Percentiles rank a stretch among this genome's conserved stretches.
phyloP scores from a whole-genome alignment of 495 filamentous ascomycete genomes.

The Astrocystis sublimbata region DNA sequence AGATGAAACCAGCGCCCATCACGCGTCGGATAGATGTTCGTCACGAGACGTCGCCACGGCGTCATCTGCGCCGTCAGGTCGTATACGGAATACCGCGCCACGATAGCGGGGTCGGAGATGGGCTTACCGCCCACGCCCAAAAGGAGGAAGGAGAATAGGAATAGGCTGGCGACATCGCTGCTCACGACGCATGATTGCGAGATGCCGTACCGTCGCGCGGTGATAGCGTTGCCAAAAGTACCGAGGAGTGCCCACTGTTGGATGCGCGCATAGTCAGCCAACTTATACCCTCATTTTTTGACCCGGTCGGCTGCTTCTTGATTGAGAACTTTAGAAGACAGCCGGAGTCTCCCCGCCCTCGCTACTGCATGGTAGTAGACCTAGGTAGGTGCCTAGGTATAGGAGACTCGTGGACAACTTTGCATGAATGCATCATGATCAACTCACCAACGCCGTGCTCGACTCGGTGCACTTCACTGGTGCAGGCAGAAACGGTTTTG shows the following conservation, averaged over 20 bases:
- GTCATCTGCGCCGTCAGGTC: constrained; percentile 28
- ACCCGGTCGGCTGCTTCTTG: too few species aligned
- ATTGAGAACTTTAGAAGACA: too few species aligned
- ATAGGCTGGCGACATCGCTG: constrained; percentile 35
- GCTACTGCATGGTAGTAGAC: neutral
- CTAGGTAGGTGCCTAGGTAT: too few species aligned
- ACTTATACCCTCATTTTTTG: neutral
- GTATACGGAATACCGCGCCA: constrained; percentile 24
- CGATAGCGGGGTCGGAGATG: constrained; percentile 22
- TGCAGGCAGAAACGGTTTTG: constrained; percentile 27
- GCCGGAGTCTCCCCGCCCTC: too few species aligned
- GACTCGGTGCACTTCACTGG: constrained; percentile 33
- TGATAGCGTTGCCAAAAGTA: constrained; percentile 32
- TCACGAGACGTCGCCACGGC: constrained; percentile 34
- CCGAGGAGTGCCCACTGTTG: constrained; percentile 28
- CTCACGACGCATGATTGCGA: constrained; percentile 28
- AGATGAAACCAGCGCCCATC: constrained; percentile 55
- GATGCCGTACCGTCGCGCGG: constrained; percentile 24
- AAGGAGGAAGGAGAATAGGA: constrained; percentile 32
- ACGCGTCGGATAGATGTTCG: constrained; percentile 57
- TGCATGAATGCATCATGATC: too few species aligned
- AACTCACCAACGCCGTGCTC: constrained; percentile 26
- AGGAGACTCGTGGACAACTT: too few species aligned
- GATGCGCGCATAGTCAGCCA: neutral
- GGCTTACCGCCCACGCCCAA: constrained; percentile 25